Conservation (phyloP, 2,329 filamentous ascomycete species). For the Colletotrichum chlorophyti region DNA sequence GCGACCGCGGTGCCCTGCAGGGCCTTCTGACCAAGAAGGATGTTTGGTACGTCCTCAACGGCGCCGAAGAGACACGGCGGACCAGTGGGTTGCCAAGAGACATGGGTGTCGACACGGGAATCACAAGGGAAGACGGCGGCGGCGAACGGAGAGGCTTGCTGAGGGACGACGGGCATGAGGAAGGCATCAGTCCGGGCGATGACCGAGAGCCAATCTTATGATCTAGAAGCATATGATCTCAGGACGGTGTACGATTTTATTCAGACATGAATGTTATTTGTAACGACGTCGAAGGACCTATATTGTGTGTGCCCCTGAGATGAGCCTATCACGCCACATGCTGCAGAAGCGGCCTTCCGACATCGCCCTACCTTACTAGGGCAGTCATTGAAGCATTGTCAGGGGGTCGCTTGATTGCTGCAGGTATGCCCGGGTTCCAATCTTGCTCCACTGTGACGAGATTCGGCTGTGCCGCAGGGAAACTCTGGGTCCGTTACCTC, state of each 20-base stretch:
- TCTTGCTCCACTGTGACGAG: too few relatives aligned
- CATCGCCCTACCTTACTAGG: too few relatives aligned
- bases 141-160: constrained; percentile 53
- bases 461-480: too few relatives aligned
- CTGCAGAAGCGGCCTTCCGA: too few relatives aligned
- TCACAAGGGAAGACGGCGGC: constrained; percentile 45
- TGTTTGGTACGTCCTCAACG: constrained; percentile 91
- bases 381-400: too few relatives aligned
- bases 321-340: too few relatives aligned
- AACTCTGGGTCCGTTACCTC: too few relatives aligned
- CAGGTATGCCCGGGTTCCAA: too few relatives aligned
- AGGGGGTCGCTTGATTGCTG: too few relatives aligned
- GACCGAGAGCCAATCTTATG: constrained; percentile 28
- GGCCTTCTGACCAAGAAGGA: constrained; percentile 97
- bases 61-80: constrained; percentile 67
- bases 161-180: constrained; percentile 42
- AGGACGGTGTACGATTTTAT: neutral
- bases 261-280: neutral
- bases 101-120: constrained; percentile 40
- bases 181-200: constrained; percentile 34
- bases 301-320: neutral
- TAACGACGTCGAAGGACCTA: neutral
- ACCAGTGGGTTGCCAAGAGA: constrained; percentile 38
- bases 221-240: constrained; percentile 4
- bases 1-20: constrained; percentile 79